Evolutionary conservation across 306 rosid species (phyloP).

Genomic region (Malus sieversii): DNA sequence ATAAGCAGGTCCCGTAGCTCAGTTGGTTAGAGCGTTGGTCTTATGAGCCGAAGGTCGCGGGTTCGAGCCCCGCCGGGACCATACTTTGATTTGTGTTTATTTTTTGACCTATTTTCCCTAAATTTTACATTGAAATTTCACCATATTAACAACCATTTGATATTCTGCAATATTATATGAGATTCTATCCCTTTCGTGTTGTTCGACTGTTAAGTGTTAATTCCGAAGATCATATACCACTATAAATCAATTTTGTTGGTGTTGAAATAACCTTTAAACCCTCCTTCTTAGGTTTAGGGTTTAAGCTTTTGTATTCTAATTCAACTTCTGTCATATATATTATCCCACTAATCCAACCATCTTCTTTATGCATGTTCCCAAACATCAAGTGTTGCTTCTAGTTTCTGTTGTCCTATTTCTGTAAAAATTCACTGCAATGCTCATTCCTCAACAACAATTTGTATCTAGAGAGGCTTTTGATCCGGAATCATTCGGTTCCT

Average conservation of each 20-base stretch:
- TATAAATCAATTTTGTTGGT: too few species aligned
- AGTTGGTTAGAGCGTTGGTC: slow-evolving; percentile 59
- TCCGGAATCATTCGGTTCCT: too few species aligned
- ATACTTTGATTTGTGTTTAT: accelerated
- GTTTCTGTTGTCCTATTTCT: too few species aligned
- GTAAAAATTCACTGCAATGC: too few species aligned
- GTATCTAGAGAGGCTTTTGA: neutral
- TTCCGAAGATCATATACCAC: neutral
- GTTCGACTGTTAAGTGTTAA: neutral
- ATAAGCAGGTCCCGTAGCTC: slow-evolving; percentile 34
- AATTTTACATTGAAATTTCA: neutral
- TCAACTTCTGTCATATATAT: too few species aligned
- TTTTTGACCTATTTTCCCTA: neutral
- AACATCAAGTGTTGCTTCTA: too few species aligned
- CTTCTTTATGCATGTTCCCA: too few species aligned
- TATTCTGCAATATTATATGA: neutral
- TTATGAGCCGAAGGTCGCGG: slow-evolving; percentile 50
- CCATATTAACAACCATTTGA: neutral
- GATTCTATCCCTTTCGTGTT: neutral
- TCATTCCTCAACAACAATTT: too few species aligned
- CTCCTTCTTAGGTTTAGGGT: too few species aligned
- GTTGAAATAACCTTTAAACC: too few species aligned
- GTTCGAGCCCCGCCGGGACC: slow-evolving; percentile 55
- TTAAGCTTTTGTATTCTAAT: too few species aligned
- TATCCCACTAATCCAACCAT: too few species aligned